Base-by-base conservation (phyloP, 2,329 filamentous ascomycete species). In the Fusarium fracticaudum region DNA sequence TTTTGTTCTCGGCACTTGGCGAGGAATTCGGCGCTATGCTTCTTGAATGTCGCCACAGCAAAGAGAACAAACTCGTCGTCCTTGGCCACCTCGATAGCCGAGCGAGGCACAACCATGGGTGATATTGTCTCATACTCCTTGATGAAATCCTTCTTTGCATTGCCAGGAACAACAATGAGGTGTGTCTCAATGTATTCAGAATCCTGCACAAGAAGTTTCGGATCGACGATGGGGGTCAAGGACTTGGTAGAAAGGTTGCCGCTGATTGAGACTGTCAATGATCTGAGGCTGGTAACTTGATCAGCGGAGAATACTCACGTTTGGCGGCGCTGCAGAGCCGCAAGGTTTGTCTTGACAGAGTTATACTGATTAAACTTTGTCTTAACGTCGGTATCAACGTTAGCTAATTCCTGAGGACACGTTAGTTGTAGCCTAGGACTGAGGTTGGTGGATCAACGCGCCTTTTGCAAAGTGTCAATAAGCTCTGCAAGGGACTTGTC, bases 141-240 rank as follows among this genome's bases (percentile, higher is more conserved):
- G 74, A 97, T 85, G 80, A 98, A 99, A 44, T 98, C 96, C 82
- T 97, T 98, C 78, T 93, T 91, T 64, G 90, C 87, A 76, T 91
- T 91, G 54, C 89, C 90, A 6, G 96, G 96, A 14, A 99, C 94
- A 26, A 94, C 96, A 76, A 99, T 88, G 37, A 99, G 91, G 81
- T 98, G 95, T 37, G 96, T 98, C 85, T 98, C 95, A 77, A 99
- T 91, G 84, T 98, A 98, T 85, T 99, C 96, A 26, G 95, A 98
- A 81, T 98, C 92, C 83, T 93, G 93, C 73, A 98, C 90, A 48
- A 98, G 89, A 67, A 95, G 85, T 62, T 89, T 87, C 14, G 96
- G 95, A 79, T 96, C 89, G 77, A 99, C 92, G 72, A 98, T 91
- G 18, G 94, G 91, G n/a, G 94, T 91, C 74, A 99, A 91, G 18